These are phyloP conservation scores for Penicillium cosmopolitanum DNA, from an alignment of 495 filamentous ascomycete genomes.

Conservation along the genomic window DNA sequence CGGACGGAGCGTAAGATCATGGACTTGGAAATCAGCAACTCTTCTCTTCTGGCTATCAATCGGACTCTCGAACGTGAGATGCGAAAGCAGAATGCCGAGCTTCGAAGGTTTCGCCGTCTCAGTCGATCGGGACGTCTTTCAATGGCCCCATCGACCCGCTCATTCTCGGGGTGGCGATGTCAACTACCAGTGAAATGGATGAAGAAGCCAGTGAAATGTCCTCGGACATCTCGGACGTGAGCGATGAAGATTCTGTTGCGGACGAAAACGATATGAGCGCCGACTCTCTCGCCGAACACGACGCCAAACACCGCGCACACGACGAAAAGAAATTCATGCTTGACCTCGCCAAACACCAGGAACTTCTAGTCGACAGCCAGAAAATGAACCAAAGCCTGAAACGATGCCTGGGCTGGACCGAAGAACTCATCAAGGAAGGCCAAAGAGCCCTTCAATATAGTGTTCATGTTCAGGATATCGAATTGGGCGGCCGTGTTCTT, in stretches of 20 bases:
- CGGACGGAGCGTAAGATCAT: constrained; percentile 92
- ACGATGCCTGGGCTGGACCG: constrained; percentile 82
- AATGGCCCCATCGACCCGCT: constrained; percentile 47
- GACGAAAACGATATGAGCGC: constrained; percentile 41
- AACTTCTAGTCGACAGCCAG: constrained; percentile 83
- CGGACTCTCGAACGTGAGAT: constrained; percentile 88
- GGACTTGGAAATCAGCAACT: constrained; percentile 98
- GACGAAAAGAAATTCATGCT: constrained; percentile 80
- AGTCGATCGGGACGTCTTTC: constrained; percentile 77
- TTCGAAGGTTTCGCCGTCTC: constrained; percentile 80
- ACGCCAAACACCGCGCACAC: constrained; percentile 43
- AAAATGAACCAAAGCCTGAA: constrained; percentile 93
- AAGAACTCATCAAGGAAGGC: constrained; percentile 85
- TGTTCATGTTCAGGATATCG: constrained; percentile 75
- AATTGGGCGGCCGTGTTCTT: constrained; percentile 80
- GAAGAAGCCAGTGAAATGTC: constrained; percentile 43
- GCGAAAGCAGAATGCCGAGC: constrained; percentile 85
- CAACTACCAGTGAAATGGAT: constrained; percentile 41
- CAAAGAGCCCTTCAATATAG: constrained; percentile 83
- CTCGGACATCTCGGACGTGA: constrained; percentile 47
- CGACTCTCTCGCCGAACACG: constrained; percentile 43
- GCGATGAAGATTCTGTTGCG: constrained; percentile 48
- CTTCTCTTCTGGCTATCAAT: constrained; percentile 95
- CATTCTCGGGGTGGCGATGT: constrained; percentile 44
- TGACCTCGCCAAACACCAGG: constrained; percentile 86